A percentile compares a stretch with the other conserved stretches of the same genome.
Conservation (phyloP, 1,284 basidiomycete genomes). For the Trametes pubescens region DNA sequence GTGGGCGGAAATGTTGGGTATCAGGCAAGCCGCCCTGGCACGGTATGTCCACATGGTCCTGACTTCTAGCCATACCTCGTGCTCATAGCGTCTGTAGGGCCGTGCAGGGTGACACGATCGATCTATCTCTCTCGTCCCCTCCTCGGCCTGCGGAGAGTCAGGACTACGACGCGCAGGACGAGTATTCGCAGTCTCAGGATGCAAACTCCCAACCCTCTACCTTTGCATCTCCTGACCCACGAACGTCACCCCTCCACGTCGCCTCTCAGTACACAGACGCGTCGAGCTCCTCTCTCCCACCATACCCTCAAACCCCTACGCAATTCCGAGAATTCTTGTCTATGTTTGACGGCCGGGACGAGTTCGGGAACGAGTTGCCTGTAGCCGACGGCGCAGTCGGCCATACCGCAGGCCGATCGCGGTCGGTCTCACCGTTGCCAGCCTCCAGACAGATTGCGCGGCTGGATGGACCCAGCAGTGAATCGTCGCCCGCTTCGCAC, state of each 20-base stretch:
- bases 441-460: not conserved
- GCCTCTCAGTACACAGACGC: constrained; percentile 15
- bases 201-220: constrained; percentile 18
- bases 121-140: constrained; percentile 15
- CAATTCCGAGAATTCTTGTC: constrained; percentile 24
- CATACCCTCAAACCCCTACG: constrained; percentile 9
- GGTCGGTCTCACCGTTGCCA: constrained; percentile 1
- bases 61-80: not conserved
- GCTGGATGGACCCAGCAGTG: not conserved
- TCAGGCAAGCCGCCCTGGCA: constrained; percentile 1
- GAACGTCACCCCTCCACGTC: constrained; percentile 13
- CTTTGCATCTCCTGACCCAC: not conserved
- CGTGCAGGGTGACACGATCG: too few relatives aligned
- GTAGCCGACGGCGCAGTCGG: not conserved
- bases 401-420: not conserved
- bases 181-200: constrained; percentile 22
- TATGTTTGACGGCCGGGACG: constrained; percentile 29
- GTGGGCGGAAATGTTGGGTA: constrained; percentile 15
- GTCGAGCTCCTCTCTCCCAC: constrained; percentile 2
- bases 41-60: not conserved
- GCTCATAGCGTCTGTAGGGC: not conserved
- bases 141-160: constrained; percentile 12
- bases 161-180: constrained; percentile 27
- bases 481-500: not conserved
- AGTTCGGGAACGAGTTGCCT: constrained; percentile 21